These are phyloP conservation scores for Histomonas meleagridis DNA, from an alignment of 208 protist genomes.

Conservation along the genomic window DNA sequence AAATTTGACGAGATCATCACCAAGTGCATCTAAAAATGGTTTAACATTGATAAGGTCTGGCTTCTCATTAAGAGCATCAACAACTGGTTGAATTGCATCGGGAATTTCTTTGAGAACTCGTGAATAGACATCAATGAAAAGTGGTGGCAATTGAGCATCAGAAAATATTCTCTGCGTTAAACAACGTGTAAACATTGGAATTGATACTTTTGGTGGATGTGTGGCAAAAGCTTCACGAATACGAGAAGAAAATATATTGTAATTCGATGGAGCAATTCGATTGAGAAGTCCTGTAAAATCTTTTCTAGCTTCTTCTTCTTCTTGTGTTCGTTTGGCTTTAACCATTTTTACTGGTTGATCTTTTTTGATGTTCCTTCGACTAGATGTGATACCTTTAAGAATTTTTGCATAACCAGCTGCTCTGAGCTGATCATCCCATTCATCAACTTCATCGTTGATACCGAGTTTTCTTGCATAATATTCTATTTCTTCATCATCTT, in stretches of 20 bases:
- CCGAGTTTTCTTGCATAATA: conserved; percentile 18
- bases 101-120: not conserved
- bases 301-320: not conserved
- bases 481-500: conserved; percentile 36
- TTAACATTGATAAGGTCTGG: not conserved
- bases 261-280: conserved; percentile 30
- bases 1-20: not conserved
- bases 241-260: not conserved
- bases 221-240: not conserved
- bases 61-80: not conserved
- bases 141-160: not conserved
- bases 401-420: not conserved
- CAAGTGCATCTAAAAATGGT: not conserved
- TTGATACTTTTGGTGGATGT: not conserved
- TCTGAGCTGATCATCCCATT: not conserved
- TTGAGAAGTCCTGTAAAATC: conserved; percentile 26
- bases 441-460: not conserved
- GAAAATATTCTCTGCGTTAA: conserved; percentile 16
- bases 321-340: not conserved
- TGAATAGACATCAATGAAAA: conserved; percentile 35
- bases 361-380: not conserved
- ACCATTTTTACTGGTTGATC: not conserved
- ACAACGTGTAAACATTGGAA: conserved; percentile 24
- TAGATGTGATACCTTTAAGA: not conserved
- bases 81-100: not conserved